These are phyloP conservation scores for Diplodia mutila DNA, from an alignment of 2,329 filamentous ascomycete species.

Conservation along the genomic window DNA sequence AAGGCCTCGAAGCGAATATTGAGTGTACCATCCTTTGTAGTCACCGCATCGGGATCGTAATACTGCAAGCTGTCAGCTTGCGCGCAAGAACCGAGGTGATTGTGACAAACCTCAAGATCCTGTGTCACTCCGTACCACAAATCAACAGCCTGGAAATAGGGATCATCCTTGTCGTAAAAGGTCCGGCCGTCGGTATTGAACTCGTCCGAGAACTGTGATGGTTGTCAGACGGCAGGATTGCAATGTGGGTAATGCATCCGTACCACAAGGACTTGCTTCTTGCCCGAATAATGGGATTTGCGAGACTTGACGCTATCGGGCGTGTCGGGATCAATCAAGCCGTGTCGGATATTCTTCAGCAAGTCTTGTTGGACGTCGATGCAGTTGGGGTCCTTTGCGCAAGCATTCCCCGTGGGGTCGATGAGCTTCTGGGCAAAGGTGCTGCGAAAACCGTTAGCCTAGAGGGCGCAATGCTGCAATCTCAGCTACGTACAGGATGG, in stretches of 20 bases:
- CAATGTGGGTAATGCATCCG: neutral
- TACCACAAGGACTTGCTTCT: constrained; percentile 65
- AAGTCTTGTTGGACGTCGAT: constrained; percentile 53
- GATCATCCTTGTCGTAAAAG: constrained; percentile 72
- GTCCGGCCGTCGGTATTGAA: constrained; percentile 70
- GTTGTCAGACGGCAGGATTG: constrained; percentile 20
- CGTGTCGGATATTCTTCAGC: constrained; percentile 61
- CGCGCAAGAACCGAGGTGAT: neutral
- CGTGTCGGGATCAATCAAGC: constrained; percentile 70
- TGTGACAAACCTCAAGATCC: constrained; percentile 62
- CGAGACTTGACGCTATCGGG: constrained; percentile 61
- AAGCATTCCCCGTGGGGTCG: constrained; percentile 42
- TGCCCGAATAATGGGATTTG: constrained; percentile 59
- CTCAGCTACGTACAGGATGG: constrained; percentile 62
- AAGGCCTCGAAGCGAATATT: constrained; percentile 68
- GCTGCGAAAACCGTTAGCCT: constrained; percentile 44
- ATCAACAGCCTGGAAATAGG: constrained; percentile 69
- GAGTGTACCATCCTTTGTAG: constrained; percentile 64
- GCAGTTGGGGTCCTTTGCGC: constrained; percentile 51
- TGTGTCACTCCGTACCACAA: constrained; percentile 73
- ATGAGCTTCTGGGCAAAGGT: constrained; percentile 59
- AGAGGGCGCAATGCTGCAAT: neutral
- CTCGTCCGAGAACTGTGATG: constrained; percentile 67
- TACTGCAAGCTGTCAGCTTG: constrained; percentile 51
- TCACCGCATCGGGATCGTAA: constrained; percentile 71